Percentiles rank a stretch among this genome's conserved stretches.
Evolutionary conservation across 306 rosid species (phyloP).

Genomic region (Cucumis cinereus): DNA sequence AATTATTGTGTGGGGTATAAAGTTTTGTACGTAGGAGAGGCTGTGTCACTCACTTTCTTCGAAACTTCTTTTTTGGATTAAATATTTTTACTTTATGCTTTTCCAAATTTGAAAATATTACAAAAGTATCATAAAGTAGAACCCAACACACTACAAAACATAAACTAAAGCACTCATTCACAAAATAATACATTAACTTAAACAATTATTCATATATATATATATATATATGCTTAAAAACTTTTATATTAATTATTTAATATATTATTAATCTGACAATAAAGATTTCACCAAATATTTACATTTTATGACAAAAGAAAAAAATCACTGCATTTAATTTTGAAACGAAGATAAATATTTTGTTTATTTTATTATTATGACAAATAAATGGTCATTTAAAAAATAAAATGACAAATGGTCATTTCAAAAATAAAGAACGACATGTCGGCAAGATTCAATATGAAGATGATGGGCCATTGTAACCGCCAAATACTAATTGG

Average conservation of each 20-base stretch:
- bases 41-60: background rate
- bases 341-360: too few species aligned
- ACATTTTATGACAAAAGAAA: too few species aligned
- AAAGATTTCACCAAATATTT: too few species aligned
- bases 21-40: background rate
- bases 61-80: background rate
- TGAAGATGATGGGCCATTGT: background rate
- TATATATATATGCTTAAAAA: too few species aligned
- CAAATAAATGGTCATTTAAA: too few species aligned
- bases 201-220: too few species aligned
- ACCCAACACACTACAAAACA: background rate
- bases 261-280: too few species aligned
- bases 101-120: background rate
- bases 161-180: background rate
- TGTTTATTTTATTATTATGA: too few species aligned
- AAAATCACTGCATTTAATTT: too few species aligned
- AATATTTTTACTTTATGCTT: conserved; percentile 2
- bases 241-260: too few species aligned
- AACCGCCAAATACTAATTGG: conserved; percentile 6
- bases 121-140: background rate
- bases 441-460: conserved; percentile 2
- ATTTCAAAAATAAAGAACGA: background rate
- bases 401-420: background rate
- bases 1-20: background rate
- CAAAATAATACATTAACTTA: background rate